These are phyloP conservation scores for Starmerella bombicola DNA, from an alignment of 805 yeast genomes.

Conservation along the genomic window DNA sequence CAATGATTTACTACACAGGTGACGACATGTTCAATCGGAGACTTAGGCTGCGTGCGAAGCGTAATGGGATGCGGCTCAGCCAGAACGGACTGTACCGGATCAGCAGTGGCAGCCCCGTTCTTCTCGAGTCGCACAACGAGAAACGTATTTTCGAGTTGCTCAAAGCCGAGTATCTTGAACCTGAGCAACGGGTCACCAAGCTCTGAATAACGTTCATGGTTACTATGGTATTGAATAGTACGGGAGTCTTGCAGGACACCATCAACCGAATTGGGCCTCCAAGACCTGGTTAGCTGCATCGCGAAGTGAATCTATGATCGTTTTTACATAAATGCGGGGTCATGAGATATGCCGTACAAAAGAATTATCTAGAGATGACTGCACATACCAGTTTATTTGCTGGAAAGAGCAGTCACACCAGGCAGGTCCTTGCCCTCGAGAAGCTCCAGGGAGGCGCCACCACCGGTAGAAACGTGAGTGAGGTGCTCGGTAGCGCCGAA, in stretches of 20 bases:
- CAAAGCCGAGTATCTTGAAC: slow-evolving; percentile 31
- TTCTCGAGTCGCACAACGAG: slow-evolving; percentile 38
- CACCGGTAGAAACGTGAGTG: slow-evolving; percentile 98
- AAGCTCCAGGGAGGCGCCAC: slow-evolving; percentile 98
- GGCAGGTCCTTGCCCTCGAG: slow-evolving; percentile 98
- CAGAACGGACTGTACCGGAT: slow-evolving; percentile 34
- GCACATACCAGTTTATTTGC: slow-evolving; percentile 32
- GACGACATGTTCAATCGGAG: slow-evolving; percentile 40
- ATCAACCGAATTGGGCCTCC: too few relatives aligned
- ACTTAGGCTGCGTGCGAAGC: slow-evolving; percentile 34
- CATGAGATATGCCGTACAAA: not conserved
- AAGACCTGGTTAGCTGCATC: too few relatives aligned
- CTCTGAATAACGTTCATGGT: too few relatives aligned
- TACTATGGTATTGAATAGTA: too few relatives aligned
- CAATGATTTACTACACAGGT: slow-evolving; percentile 44
- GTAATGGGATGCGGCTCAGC: slow-evolving; percentile 32
- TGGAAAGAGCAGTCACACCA: slow-evolving; percentile 88
- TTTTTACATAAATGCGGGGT: too few relatives aligned
- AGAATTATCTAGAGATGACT: not conserved
- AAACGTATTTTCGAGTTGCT: slow-evolving; percentile 35
- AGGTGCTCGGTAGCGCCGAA: slow-evolving; percentile 92
- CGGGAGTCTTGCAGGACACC: too few relatives aligned
- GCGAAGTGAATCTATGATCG: too few relatives aligned
- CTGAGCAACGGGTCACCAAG: slow-evolving; percentile 22
- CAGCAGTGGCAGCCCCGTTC: slow-evolving; percentile 11